Evolutionary conservation across 805 yeast genomes (phyloP).

Genomic region (Yarrowia osloensis): DNA sequence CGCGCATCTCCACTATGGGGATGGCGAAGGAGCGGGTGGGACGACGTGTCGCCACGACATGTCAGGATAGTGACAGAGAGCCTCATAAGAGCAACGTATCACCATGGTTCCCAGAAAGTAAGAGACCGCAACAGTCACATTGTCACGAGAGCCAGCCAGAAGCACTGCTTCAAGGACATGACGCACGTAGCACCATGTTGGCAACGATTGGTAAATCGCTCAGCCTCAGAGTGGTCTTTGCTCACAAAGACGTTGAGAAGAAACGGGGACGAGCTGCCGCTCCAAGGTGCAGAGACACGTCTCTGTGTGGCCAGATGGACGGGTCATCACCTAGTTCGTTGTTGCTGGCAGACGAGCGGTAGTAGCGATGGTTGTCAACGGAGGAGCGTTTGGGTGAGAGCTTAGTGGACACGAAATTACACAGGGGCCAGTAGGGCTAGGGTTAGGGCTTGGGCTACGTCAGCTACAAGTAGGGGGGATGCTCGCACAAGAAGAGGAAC

Average conservation of each 20-base stretch:
- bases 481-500: too few species aligned
- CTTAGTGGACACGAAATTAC: background rate
- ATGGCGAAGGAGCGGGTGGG: background rate
- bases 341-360: background rate
- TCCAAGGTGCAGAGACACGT: background rate
- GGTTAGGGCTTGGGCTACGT: background rate
- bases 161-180: background rate
- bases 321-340: background rate
- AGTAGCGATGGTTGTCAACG: background rate
- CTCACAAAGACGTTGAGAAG: background rate
- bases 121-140: background rate
- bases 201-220: background rate
- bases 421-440: background rate
- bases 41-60: too few species aligned
- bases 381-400: background rate
- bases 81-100: too few species aligned
- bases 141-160: background rate
- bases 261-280: background rate
- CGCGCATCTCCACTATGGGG: conserved; percentile 12
- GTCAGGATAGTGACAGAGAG: too few species aligned
- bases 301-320: background rate
- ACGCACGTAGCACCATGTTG: background rate
- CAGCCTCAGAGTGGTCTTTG: background rate
- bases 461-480: background rate
- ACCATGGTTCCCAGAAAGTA: too few species aligned